Conservation (phyloP, 306 rosid genomes). For the Psophocarpus tetragonolobus region DNA sequence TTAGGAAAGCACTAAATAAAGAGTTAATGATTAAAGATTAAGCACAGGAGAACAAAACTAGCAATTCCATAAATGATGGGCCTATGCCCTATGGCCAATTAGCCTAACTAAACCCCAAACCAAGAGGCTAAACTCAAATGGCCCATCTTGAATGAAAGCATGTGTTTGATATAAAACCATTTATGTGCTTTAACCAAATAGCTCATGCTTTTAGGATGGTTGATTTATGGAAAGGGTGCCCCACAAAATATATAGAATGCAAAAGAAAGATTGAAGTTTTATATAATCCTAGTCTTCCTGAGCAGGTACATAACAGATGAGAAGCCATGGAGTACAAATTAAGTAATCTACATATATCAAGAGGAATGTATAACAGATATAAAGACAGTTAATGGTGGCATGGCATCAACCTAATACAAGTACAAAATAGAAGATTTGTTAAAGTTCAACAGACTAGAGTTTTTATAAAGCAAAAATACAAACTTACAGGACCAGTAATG, state of each 20-base stretch:
- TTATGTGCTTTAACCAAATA: neutral
- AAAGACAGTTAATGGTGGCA: neutral
- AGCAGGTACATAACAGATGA: slow-evolving; percentile 9
- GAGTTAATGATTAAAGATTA: neutral
- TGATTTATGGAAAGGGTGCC: neutral
- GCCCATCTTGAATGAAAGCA: neutral
- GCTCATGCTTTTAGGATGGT: neutral
- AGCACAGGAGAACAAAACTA: neutral
- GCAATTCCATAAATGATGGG: slow-evolving; percentile 9
- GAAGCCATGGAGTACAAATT: slow-evolving; percentile 6
- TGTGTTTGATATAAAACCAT: neutral
- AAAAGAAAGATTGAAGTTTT: slow-evolving; percentile 11
- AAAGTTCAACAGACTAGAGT: neutral
- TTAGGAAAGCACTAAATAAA: slow-evolving; percentile 8
- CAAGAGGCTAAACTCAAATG: neutral
- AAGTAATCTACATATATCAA: neutral
- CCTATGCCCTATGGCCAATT: neutral
- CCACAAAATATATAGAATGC: slow-evolving; percentile 1
- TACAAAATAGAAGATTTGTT: neutral
- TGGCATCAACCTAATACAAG: slow-evolving; percentile 2
- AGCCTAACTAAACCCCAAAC: neutral
- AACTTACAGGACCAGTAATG: slow-evolving; percentile 78
- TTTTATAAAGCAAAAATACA: slow-evolving; percentile 17
- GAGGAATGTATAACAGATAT: neutral
- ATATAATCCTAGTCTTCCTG: neutral